Base-by-base conservation (phyloP, 208 protist genomes). In the Porcisia hertigi region DNA sequence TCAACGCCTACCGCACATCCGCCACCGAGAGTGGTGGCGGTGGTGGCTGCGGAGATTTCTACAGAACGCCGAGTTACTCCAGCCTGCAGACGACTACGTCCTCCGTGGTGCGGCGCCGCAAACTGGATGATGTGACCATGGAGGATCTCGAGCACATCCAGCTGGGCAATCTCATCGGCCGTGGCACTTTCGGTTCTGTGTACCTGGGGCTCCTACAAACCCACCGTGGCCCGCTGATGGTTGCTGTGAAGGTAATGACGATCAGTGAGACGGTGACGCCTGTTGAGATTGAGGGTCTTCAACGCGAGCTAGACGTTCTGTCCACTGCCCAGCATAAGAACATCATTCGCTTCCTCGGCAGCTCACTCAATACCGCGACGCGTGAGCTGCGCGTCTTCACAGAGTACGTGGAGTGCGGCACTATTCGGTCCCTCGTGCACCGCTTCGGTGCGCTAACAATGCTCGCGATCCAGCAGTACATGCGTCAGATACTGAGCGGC, bases 371-470 rank as follows among this genome's bases (percentile, higher is more conserved):
- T 53, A 59, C 81, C 25, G 72, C 52, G 45, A 86, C 83, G 64
- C 70, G 73, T 14, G 79, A 92, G 49, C 59, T 96, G 59, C 81
- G 81, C 69, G 77, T 96, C 45, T 91, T 96, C 81, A 89, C 88
- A 1, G 92, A 96, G 79, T 96, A 89, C 79, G 84, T 96, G 20
- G 86, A 92, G 73, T 91, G 92, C 62, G 92, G 92, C 45, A 91
- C 90, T 14, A 81, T 96, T 12, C 70, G 67, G 62, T 82, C 76
- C 2, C 76, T 94, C 58, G 84, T 94, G 58, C 77, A 87, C 34
- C 76, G 85, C 69, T 94, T 93, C 70, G 88, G 90, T n/a, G 52
- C 75, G 25, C 71, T 93, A 11, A 81, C 87, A 25, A 79, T 92
- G 58, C 71, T 87, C 16, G 77, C 88, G 20, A 93, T 92, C 52